Conservation (phyloP, 2,329 filamentous ascomycete genomes). For the Microthyrium microscopicum region DNA sequence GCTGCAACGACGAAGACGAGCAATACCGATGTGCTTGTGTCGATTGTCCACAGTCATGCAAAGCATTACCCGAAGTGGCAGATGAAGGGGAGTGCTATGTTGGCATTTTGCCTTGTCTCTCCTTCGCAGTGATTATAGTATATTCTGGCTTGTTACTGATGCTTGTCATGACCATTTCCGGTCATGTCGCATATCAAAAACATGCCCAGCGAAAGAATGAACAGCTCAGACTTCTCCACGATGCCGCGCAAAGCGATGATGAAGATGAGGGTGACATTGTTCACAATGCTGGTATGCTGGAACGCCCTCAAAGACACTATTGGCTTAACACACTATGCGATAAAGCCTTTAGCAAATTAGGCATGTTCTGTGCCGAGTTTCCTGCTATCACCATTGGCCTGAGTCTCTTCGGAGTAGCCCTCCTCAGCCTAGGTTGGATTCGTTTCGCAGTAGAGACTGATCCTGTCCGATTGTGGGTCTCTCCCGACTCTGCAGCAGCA, state of each 20-base stretch:
- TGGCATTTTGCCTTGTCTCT: conserved; percentile 77
- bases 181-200: conserved; percentile 59
- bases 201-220: conserved; percentile 63
- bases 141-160: conserved; percentile 62
- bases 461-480: conserved; percentile 91
- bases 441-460: conserved; percentile 80
- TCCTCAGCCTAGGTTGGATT: conserved; percentile 78
- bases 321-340: conserved; percentile 72
- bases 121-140: conserved; percentile 76
- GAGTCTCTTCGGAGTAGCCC: conserved; percentile 56
- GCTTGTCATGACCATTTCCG: conserved; percentile 48
- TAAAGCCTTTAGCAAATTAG: conserved; percentile 61
- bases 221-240: conserved; percentile 71
- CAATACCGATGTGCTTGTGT: conserved; percentile 82
- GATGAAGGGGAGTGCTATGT: conserved; percentile 60
- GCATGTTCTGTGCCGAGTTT: conserved; percentile 64
- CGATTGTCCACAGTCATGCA: conserved; percentile 77
- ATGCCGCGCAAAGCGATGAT: conserved; percentile 69
- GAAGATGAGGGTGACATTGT: conserved; percentile 85
- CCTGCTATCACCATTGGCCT: conserved; percentile 66
- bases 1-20: conserved; percentile 79
- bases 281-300: conserved; percentile 57
- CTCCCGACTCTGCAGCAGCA: conserved; percentile 76
- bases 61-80: conserved; percentile 60
- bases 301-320: conserved; percentile 65